phyloP scores from a whole-genome alignment of 768 basidiomycete species.

The Boletus subcaerulescens region DNA sequence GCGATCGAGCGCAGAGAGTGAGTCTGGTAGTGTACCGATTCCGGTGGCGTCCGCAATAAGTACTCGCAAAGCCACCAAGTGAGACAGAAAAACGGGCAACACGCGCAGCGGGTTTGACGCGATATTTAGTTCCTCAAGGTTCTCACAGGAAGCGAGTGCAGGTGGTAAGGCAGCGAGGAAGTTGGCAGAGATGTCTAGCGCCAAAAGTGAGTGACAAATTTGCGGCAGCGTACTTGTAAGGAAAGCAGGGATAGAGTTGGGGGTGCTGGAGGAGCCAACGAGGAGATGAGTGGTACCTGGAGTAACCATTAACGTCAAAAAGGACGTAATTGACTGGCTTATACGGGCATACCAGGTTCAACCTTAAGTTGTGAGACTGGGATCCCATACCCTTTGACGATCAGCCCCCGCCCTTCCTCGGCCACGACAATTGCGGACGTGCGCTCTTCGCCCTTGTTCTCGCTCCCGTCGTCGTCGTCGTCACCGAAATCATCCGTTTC shows the following conservation, averaged over 20 bases:
- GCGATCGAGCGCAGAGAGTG: conserved; percentile 68
- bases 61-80: conserved; percentile 74
- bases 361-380: conserved; percentile 63
- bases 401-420: conserved; percentile 82
- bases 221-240: conserved; percentile 67
- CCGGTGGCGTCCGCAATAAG: conserved; percentile 92
- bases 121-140: conserved; percentile 91
- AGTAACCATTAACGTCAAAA: background rate
- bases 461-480: conserved; percentile 47
- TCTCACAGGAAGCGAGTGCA: conserved; percentile 72
- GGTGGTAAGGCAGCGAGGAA: conserved; percentile 82
- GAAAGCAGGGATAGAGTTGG: conserved; percentile 74
- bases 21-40: conserved; percentile 70
- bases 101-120: conserved; percentile 87
- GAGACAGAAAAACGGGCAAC: conserved; percentile 86
- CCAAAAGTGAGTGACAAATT: conserved; percentile 76
- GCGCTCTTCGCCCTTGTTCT: conserved; percentile 60
- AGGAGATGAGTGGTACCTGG: conserved; percentile 92
- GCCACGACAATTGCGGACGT: conserved; percentile 77
- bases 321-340: background rate
- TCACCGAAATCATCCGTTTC: conserved; percentile 52
- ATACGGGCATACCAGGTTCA: conserved; percentile 58
- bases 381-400: conserved; percentile 66
- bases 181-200: conserved; percentile 90
- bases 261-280: conserved; percentile 75